Evolutionary conservation across 176 grass and related monocot genomes (phyloP).

Genomic region (Themeda triandra): DNA sequence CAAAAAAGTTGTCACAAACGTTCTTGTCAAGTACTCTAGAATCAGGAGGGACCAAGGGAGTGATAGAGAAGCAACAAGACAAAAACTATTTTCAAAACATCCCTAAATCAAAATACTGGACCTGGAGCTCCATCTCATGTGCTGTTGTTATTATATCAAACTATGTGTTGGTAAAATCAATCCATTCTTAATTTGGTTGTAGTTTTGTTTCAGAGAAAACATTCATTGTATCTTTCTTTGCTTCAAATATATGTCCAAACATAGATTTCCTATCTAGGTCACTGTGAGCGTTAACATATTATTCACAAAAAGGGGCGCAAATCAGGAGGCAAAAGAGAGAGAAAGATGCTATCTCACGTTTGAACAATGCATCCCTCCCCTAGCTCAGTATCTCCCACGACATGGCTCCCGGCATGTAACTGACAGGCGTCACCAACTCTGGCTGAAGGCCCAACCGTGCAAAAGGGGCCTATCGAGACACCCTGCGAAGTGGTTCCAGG

Average conservation of each 20-base stretch:
- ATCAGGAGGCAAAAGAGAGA: neutral
- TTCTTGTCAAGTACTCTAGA: neutral
- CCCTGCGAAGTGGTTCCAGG: constrained; percentile 32
- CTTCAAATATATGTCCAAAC: neutral
- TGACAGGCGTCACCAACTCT: constrained; percentile 76
- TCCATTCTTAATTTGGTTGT: neutral
- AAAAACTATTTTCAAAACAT: neutral
- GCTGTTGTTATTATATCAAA: neutral
- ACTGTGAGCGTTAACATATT: neutral
- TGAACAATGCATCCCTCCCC: constrained; percentile 66
- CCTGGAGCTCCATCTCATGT: neutral
- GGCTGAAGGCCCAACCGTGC: constrained; percentile 55
- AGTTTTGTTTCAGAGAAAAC: neutral
- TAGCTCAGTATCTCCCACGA: constrained; percentile 66
- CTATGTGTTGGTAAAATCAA: neutral
- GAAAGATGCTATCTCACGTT: constrained; percentile 34
- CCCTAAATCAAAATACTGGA: neutral
- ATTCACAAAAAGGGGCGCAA: neutral
- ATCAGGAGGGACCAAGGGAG: neutral
- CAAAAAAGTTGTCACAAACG: neutral
- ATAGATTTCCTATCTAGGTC: neutral
- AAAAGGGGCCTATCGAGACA: constrained; percentile 80
- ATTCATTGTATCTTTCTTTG: neutral
- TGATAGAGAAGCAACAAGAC: neutral
- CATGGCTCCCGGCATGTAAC: constrained; percentile 66